Conservation (phyloP, 2,329 filamentous ascomycete genomes). For the Stenocarpella maydis region DNA sequence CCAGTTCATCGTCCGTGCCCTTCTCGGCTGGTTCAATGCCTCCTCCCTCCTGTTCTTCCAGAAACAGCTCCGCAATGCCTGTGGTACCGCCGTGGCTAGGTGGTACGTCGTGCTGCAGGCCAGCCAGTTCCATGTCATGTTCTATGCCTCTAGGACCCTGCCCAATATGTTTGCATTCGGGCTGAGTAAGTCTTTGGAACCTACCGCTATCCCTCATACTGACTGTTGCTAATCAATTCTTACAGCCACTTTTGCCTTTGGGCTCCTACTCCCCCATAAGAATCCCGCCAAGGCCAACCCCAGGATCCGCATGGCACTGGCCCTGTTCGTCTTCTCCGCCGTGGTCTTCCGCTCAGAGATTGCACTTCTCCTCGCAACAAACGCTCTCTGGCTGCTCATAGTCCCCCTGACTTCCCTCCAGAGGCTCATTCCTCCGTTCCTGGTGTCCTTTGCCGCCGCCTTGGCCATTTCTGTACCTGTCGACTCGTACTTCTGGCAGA, state of each 20-base stretch:
- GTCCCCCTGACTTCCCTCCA: constrained; percentile 59
- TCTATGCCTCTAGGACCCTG: constrained; percentile 89
- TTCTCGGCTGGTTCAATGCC: constrained; percentile 82
- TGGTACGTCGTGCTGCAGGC: constrained; percentile 85
- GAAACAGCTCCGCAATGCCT: constrained; percentile 68
- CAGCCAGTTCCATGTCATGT: constrained; percentile 91
- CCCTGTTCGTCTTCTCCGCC: constrained; percentile 79
- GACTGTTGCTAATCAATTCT: neutral
- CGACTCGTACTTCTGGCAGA: constrained; percentile 96
- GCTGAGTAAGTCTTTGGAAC: constrained; percentile 66
- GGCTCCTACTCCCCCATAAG: constrained; percentile 52
- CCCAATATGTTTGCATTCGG: constrained; percentile 98
- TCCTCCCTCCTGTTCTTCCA: constrained; percentile 72
- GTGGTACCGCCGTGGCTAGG: constrained; percentile 71
- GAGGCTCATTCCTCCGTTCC: constrained; percentile 72
- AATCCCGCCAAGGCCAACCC: constrained; percentile 44
- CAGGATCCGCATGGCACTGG: constrained; percentile 71
- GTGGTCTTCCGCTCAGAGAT: constrained; percentile 91
- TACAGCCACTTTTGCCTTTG: constrained; percentile 71
- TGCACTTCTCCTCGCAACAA: constrained; percentile 77
- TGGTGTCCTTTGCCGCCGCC: constrained; percentile 70
- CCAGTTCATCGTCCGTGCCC: constrained; percentile 73
- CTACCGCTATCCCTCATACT: neutral
- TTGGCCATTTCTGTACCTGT: constrained; percentile 75
- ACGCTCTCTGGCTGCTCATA: constrained; percentile 70